phyloP scores from a whole-genome alignment of 2,329 filamentous ascomycete genomes.

The Tolypocladium nubicola region DNA sequence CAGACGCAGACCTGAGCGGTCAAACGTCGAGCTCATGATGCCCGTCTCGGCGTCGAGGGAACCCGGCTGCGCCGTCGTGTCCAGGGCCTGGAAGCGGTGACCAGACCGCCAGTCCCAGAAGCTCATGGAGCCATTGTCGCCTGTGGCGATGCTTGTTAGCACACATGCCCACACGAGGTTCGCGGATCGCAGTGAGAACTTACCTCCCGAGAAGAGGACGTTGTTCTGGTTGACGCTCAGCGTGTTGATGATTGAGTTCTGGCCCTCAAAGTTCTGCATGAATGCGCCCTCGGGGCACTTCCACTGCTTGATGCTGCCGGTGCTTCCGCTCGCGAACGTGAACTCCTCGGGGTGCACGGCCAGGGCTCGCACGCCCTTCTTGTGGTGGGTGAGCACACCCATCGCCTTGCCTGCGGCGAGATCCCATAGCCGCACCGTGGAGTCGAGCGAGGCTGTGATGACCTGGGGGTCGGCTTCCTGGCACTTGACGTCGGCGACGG shows the following conservation, averaged over 20 bases:
- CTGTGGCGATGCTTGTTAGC: constrained; percentile 10
- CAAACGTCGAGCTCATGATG: constrained; percentile 89
- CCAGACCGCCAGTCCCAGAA: constrained; percentile 99
- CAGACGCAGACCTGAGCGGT: constrained; percentile 75
- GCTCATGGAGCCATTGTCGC: constrained; percentile 89
- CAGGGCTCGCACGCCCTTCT: constrained; percentile 85
- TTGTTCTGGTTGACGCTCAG: constrained; percentile 90
- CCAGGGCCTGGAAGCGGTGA: constrained; percentile 78
- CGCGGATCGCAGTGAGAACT: constrained; percentile 4
- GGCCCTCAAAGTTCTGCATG: constrained; percentile 98
- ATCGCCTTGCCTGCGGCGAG: constrained; percentile 92
- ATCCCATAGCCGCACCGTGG: constrained; percentile 88
- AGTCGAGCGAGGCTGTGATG: constrained; percentile 86
- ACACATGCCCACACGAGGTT: background rate
- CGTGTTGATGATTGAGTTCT: constrained; percentile 94
- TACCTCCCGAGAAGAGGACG: constrained; percentile 79
- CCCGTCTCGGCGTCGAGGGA: constrained; percentile 90
- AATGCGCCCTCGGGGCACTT: constrained; percentile 96
- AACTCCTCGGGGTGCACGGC: constrained; percentile 82
- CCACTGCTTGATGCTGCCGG: constrained; percentile 97
- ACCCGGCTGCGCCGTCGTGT: constrained; percentile 88
- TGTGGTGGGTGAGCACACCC: constrained; percentile 94
- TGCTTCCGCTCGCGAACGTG: constrained; percentile 88
- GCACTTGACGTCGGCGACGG: constrained; percentile 79
- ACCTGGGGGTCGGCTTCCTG: constrained; percentile 96